Conservation (phyloP, 2,329 filamentous ascomycete species). For the Sclerotinia trifoliorum region DNA sequence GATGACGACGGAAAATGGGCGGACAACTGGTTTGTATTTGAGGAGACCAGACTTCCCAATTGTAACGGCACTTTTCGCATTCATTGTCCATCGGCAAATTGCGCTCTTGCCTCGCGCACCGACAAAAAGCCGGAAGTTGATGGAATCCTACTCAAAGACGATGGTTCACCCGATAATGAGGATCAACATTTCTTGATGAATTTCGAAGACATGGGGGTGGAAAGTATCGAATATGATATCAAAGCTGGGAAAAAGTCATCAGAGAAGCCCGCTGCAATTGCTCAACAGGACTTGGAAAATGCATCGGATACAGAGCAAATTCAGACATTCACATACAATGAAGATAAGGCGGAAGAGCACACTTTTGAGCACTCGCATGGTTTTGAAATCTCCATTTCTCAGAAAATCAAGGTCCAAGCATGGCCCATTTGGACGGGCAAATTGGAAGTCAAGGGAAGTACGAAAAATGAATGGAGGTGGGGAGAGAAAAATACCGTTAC, state of each 20-base stretch:
- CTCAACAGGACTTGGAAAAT: conserved; percentile 1
- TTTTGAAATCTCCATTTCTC: conserved; percentile 1
- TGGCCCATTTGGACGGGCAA: neutral
- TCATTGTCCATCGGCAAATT: conserved; percentile 4
- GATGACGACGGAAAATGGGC: neutral
- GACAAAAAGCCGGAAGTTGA: neutral
- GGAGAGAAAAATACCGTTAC: conserved; percentile 9
- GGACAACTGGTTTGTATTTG: neutral
- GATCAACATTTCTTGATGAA: conserved; percentile 1
- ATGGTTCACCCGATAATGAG: neutral
- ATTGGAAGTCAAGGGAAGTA: conserved; percentile 5
- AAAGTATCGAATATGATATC: conserved; percentile 8
- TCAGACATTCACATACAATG: conserved; percentile 9
- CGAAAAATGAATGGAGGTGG: conserved; percentile 1
- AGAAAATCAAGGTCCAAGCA: neutral
- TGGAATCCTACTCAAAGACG: neutral
- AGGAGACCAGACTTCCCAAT: neutral
- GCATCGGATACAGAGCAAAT: conserved; percentile 1
- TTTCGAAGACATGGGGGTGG: neutral
- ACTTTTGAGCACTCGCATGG: neutral
- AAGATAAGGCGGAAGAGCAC: conserved; percentile 7
- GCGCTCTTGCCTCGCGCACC: neutral
- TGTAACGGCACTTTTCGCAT: conserved; percentile 2
- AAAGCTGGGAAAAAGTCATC: neutral
- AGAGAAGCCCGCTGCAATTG: neutral